Conservation (phyloP, 768 basidiomycete species). For the Cyclocybe cylindracea region DNA sequence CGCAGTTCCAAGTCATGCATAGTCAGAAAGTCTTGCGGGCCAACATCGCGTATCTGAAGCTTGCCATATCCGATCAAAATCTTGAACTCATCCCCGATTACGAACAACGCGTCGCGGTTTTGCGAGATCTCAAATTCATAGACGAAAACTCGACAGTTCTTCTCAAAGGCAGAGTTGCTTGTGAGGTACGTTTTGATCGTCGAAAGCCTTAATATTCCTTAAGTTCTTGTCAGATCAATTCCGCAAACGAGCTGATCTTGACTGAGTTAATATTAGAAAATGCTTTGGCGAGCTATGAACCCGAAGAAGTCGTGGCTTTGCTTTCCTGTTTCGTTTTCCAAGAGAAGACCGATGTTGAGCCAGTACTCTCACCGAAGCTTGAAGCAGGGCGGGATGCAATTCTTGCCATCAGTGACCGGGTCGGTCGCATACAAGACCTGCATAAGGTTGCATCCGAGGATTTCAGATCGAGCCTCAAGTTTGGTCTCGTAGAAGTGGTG, state of each 20-base stretch:
- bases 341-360: constrained; percentile 93
- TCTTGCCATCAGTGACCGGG: constrained; percentile 71
- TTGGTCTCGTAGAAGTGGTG: constrained; percentile 92
- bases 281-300: constrained; percentile 84
- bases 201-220: constrained; percentile 1
- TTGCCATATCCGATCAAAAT: constrained; percentile 94
- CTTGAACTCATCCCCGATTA: constrained; percentile 96
- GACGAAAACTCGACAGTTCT: constrained; percentile 95
- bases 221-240: constrained; percentile 76
- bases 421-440: constrained; percentile 77
- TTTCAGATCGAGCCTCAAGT: constrained; percentile 79
- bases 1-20: constrained; percentile 77
- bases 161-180: constrained; percentile 96
- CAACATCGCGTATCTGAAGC: constrained; percentile 76
- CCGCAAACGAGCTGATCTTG: constrained; percentile 93
- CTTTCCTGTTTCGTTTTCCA: constrained; percentile 98
- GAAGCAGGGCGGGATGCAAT: constrained; percentile 82
- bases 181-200: constrained; percentile 64
- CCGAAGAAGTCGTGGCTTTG: constrained; percentile 95
- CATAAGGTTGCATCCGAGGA: constrained; percentile 81
- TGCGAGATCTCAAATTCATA: constrained; percentile 91
- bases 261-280: constrained; percentile 98
- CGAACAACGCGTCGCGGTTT: constrained; percentile 88
- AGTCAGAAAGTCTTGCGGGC: constrained; percentile 71
- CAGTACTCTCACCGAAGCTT: constrained; percentile 76